Evolutionary conservation across 2,329 filamentous ascomycete species (phyloP).

Genomic region (Ciborinia camelliae): DNA sequence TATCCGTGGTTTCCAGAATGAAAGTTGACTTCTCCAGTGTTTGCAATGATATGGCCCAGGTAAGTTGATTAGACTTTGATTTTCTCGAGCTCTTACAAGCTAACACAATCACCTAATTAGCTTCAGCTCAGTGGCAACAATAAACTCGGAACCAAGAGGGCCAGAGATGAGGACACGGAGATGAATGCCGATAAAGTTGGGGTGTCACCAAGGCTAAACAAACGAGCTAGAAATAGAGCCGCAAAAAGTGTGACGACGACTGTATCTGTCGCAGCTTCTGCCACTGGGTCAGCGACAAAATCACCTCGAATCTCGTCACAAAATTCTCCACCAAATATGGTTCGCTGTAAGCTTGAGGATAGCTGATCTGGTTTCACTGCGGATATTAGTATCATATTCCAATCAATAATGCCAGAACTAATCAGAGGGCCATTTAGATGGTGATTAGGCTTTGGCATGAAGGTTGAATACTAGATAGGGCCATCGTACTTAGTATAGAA

Average conservation of each 20-base stretch:
- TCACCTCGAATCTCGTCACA: background rate
- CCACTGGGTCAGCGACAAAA: background rate
- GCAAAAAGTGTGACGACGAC: background rate
- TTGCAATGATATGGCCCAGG: background rate
- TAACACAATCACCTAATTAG: background rate
- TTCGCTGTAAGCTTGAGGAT: background rate
- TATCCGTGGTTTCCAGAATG: too few species aligned
- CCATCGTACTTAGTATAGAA: background rate
- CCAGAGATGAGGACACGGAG: background rate
- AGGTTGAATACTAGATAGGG: background rate
- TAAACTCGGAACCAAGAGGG: background rate
- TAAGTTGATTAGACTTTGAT: background rate
- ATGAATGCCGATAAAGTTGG: background rate
- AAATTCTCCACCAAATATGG: background rate
- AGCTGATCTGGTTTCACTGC: background rate
- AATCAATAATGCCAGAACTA: too few species aligned
- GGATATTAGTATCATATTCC: too few species aligned
- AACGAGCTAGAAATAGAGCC: background rate
- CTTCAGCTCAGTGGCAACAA: background rate
- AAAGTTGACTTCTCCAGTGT: background rate
- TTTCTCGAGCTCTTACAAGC: background rate
- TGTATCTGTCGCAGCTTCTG: fast-evolving
- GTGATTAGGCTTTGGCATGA: background rate
- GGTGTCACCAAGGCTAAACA: background rate
- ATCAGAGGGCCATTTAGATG: too few species aligned